These are phyloP conservation scores for Tuber borchii DNA, from an alignment of 495 filamentous ascomycete species.

Conservation along the genomic window DNA sequence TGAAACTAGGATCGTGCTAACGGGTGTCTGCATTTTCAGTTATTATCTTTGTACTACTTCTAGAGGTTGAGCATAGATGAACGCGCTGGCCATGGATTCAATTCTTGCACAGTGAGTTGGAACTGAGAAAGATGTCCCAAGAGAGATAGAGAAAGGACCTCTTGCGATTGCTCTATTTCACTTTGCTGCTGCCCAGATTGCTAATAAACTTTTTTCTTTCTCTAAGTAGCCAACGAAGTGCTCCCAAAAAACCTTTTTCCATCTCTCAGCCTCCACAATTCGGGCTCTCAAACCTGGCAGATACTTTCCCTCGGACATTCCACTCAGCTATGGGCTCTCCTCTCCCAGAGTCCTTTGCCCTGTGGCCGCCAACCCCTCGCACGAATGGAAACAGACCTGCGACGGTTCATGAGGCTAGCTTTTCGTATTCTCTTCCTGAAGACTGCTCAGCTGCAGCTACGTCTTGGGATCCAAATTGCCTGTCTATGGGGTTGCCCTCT, in stretches of 20 bases:
- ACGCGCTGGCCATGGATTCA: slow-evolving; percentile 36
- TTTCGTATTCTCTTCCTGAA: slow-evolving; percentile 53
- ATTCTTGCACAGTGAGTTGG: slow-evolving; percentile 37
- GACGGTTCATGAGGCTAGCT: slow-evolving; percentile 54
- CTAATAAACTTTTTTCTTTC: slow-evolving; percentile 25
- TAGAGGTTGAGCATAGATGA: slow-evolving; percentile 32
- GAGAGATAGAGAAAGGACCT: not conserved
- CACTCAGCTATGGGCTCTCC: slow-evolving; percentile 35
- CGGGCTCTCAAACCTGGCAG: slow-evolving; percentile 29
- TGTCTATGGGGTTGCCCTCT: slow-evolving; percentile 48
- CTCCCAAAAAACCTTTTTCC: slow-evolving; percentile 31
- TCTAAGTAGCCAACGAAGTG: slow-evolving; percentile 33
- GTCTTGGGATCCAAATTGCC: slow-evolving; percentile 52
- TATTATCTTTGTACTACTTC: slow-evolving; percentile 37
- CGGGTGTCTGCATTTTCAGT: slow-evolving; percentile 39
- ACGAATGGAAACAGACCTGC: slow-evolving; percentile 45
- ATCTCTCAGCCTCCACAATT: slow-evolving; percentile 30
- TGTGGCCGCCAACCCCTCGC: slow-evolving; percentile 41
- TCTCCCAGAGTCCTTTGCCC: slow-evolving; percentile 27
- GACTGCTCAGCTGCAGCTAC: slow-evolving; percentile 47
- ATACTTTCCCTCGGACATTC: slow-evolving; percentile 38
- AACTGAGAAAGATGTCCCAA: not conserved
- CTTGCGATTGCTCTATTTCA: slow-evolving; percentile 12
- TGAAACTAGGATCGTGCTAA: slow-evolving; percentile 35
- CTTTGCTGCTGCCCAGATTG: slow-evolving; percentile 22